phyloP scores from a whole-genome alignment of 345 rosid species.

The Pistacia atlantica region DNA sequence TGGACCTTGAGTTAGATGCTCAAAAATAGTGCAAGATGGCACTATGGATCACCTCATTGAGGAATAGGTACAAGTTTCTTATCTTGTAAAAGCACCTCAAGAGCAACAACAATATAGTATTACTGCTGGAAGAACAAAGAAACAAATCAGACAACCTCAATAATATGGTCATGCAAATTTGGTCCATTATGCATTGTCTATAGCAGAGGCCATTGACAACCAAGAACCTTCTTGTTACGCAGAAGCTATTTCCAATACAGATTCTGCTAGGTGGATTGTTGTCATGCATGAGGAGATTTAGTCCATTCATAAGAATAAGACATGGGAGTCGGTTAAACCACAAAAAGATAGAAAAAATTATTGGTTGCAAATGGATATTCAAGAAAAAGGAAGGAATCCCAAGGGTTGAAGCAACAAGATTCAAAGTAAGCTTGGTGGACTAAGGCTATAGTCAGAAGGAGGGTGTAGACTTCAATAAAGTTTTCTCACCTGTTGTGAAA shows the following conservation, averaged over 20 bases:
- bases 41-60: no score
- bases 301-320: background rate
- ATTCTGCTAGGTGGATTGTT: background rate
- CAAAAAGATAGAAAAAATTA: background rate
- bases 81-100: no score
- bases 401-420: background rate
- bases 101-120: no score
- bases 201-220: no score
- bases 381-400: background rate
- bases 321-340: background rate
- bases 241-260: background rate
- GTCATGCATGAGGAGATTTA: background rate
- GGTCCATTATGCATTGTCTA: background rate
- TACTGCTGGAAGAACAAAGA: background rate
- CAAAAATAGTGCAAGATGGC: no score
- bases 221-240: no score
- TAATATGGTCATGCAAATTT: background rate
- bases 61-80: no score
- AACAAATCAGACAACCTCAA: background rate
- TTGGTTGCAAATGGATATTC: background rate
- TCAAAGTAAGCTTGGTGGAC: background rate
- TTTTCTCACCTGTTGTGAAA: background rate
- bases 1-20: background rate
- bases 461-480: background rate
- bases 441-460: background rate